These are phyloP conservation scores for Trifolium fragiferum DNA, from an alignment of 306 rosid genomes.

Conservation along the genomic window DNA sequence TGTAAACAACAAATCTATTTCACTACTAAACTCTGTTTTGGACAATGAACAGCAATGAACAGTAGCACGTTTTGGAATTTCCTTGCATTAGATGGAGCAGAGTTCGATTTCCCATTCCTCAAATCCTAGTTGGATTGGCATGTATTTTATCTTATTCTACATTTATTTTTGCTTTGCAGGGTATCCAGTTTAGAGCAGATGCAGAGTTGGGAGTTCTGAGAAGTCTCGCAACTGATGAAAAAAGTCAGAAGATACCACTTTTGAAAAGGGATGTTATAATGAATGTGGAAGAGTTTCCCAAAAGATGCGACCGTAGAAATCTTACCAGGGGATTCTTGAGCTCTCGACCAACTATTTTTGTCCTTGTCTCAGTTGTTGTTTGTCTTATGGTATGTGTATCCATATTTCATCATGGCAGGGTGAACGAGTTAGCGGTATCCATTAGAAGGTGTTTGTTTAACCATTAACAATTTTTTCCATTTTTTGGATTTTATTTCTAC, in stretches of 20 bases:
- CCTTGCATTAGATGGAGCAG: background rate
- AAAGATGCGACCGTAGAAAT: conserved; percentile 31
- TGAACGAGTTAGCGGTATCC: conserved; percentile 71
- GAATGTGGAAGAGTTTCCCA: conserved; percentile 58
- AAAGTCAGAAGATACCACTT: conserved; percentile 61
- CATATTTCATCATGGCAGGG: conserved; percentile 76
- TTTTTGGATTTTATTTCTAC: conserved; percentile 16
- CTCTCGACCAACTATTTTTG: conserved; percentile 56
- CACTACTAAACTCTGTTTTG: background rate
- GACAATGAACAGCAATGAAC: background rate
- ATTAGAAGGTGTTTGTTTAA: conserved; percentile 82
- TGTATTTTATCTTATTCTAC: conserved; percentile 22
- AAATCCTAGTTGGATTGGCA: background rate
- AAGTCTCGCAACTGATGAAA: conserved; percentile 43
- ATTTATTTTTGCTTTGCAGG: conserved; percentile 55
- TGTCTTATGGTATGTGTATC: conserved; percentile 83
- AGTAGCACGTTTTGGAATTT: background rate
- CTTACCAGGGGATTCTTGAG: conserved; percentile 45
- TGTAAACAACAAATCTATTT: background rate
- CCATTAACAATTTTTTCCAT: conserved; percentile 32
- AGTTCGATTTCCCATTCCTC: background rate
- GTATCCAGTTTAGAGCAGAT: conserved; percentile 47
- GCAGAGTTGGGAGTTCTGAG: conserved; percentile 43
- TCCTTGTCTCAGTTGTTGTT: conserved; percentile 61
- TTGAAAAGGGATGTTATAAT: conserved; percentile 51